Conservation (phyloP, 768 basidiomycete genomes). For the Cystofilobasidium bisporidii region DNA sequence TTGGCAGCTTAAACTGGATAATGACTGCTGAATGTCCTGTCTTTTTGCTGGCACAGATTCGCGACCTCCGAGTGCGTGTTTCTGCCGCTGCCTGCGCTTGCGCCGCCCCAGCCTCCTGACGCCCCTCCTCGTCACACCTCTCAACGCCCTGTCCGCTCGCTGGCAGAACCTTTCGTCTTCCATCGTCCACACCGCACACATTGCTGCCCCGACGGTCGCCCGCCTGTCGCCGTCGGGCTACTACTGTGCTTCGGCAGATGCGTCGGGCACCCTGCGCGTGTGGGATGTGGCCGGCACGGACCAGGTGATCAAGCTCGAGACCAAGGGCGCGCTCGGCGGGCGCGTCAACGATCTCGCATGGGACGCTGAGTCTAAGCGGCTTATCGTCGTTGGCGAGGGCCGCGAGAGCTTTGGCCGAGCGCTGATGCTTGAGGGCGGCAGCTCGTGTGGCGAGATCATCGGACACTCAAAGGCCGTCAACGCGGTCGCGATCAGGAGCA, state of each 20-base stretch:
- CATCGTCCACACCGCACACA: slow-evolving; percentile 46
- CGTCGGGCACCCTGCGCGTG: slow-evolving; percentile 71
- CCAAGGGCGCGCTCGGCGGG: slow-evolving; percentile 35
- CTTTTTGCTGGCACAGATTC: slow-evolving; percentile 23
- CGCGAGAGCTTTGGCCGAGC: slow-evolving; percentile 77
- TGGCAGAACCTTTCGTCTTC: slow-evolving; percentile 49
- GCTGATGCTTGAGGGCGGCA: slow-evolving; percentile 72
- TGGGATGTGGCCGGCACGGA: slow-evolving; percentile 89
- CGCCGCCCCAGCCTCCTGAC: slow-evolving; percentile 8
- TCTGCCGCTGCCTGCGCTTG: no score
- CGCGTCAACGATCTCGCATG: slow-evolving; percentile 83
- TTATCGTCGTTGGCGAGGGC: slow-evolving; percentile 87
- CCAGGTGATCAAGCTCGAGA: slow-evolving; percentile 55
- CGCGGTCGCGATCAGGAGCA: slow-evolving; percentile 74
- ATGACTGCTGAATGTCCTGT: neutral
- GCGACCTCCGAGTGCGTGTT: slow-evolving; percentile 56
- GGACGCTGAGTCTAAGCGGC: slow-evolving; percentile 94
- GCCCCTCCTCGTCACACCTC: slow-evolving; percentile 1
- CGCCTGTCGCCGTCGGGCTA: slow-evolving; percentile 86
- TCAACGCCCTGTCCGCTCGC: neutral
- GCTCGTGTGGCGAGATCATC: slow-evolving; percentile 74
- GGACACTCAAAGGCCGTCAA: slow-evolving; percentile 92
- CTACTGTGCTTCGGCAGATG: slow-evolving; percentile 87
- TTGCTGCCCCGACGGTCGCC: slow-evolving; percentile 76
- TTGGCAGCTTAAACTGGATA: neutral